A percentile compares a stretch with the other conserved stretches of the same genome.
phyloP scores from a whole-genome alignment of 2,329 filamentous ascomycete species.

The Ophiostoma pallidulum region DNA sequence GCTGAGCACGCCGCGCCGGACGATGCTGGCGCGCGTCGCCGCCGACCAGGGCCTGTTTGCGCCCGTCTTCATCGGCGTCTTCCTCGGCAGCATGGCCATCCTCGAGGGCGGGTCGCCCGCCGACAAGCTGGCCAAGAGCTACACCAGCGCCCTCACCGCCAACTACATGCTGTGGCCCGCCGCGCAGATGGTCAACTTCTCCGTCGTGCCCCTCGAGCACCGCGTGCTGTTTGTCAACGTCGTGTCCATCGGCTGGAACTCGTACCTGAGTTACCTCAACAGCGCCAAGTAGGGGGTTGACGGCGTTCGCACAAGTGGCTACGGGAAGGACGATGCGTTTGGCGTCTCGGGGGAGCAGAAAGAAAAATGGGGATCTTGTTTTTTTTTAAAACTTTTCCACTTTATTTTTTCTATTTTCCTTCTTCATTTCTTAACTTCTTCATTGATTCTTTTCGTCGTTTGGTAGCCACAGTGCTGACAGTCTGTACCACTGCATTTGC shows the following conservation, averaged over 20 bases:
- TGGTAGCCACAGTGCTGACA: too few species aligned
- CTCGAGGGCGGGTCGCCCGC: slow-evolving; percentile 55
- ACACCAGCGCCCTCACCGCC: slow-evolving; percentile 60
- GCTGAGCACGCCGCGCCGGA: slow-evolving; percentile 54
- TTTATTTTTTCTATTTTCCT: neutral
- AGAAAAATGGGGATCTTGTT: too few species aligned
- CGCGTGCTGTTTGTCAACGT: slow-evolving; percentile 81
- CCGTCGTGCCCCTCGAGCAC: slow-evolving; percentile 73
- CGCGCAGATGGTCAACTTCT: slow-evolving; percentile 82
- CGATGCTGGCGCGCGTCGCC: slow-evolving; percentile 68
- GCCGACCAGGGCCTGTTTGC: slow-evolving; percentile 78
- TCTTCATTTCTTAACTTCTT: neutral
- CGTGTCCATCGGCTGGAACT: slow-evolving; percentile 59
- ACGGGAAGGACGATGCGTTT: neutral
- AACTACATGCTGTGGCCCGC: slow-evolving; percentile 86
- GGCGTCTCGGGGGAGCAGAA: too few species aligned
- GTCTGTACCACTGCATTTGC: too few species aligned
- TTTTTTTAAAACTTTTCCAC: neutral
- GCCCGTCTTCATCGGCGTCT: slow-evolving; percentile 70
- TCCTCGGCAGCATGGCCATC: slow-evolving; percentile 75
- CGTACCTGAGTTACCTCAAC: slow-evolving; percentile 54
- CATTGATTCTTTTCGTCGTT: neutral
- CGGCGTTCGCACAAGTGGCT: too few species aligned
- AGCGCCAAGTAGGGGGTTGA: slow-evolving; percentile 27
- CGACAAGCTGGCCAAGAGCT: slow-evolving; percentile 65